Conservation (phyloP, 2,329 filamentous ascomycete species). For the Geosmithia morbida region DNA sequence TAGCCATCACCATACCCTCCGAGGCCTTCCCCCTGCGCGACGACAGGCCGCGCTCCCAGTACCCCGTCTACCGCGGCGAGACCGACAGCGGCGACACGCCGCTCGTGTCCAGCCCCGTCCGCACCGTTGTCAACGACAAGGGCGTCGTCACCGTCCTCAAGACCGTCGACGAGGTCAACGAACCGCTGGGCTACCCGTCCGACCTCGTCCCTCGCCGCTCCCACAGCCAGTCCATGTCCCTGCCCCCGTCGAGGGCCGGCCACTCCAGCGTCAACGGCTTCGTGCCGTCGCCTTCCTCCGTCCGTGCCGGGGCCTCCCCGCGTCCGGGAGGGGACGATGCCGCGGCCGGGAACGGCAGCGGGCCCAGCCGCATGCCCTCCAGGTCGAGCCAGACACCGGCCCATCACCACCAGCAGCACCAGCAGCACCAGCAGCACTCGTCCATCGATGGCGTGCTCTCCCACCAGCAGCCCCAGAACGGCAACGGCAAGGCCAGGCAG, state of each 20-base stretch:
- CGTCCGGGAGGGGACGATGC: background rate
- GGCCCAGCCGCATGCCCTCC: background rate
- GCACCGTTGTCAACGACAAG: slow-evolving; percentile 17
- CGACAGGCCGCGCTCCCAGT: slow-evolving; percentile 14
- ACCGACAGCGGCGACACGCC: slow-evolving; percentile 5
- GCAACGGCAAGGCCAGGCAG: background rate
- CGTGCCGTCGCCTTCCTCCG: background rate
- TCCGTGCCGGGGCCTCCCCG: background rate
- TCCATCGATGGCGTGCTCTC: slow-evolving; percentile 2
- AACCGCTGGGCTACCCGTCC: slow-evolving; percentile 2
- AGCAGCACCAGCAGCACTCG: background rate
- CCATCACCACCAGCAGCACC: background rate
- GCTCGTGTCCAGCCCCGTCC: slow-evolving; percentile 5
- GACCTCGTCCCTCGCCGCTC: background rate
- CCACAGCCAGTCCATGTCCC: background rate
- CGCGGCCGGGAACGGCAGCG: no score
- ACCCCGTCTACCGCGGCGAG: slow-evolving; percentile 12
- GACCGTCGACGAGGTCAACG: slow-evolving; percentile 12
- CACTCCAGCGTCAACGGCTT: background rate
- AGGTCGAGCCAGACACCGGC: background rate
- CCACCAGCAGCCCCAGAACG: background rate
- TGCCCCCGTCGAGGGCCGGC: background rate
- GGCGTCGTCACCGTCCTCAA: slow-evolving; percentile 20
- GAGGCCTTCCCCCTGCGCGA: slow-evolving; percentile 29
- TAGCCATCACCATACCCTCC: slow-evolving; percentile 45